Conservation (phyloP, 208 protist species). For the Zelonia costaricensis region DNA sequence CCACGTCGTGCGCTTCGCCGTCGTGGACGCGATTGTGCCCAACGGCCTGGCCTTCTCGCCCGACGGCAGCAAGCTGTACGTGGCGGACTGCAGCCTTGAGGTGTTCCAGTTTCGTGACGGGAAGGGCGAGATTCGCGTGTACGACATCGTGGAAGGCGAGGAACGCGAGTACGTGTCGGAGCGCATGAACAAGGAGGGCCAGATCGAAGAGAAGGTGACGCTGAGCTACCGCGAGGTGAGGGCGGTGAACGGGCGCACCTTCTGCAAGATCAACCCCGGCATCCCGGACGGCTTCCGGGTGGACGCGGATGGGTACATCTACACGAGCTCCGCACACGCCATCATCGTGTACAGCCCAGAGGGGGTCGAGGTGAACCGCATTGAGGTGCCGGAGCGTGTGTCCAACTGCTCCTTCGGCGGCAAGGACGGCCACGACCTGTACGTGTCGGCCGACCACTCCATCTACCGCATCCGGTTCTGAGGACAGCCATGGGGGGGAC, state of each 20-base stretch:
- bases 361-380: slow-evolving; percentile 30
- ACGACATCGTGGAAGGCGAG: slow-evolving; percentile 25
- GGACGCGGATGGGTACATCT: slow-evolving; percentile 31
- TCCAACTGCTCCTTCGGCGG: slow-evolving; percentile 36
- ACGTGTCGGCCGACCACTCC: slow-evolving; percentile 21
- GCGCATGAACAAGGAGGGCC: slow-evolving; percentile 26
- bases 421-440: slow-evolving; percentile 23
- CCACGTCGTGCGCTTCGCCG: slow-evolving; percentile 13
- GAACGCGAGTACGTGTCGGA: slow-evolving; percentile 19
- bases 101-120: slow-evolving; percentile 19
- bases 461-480: slow-evolving; percentile 32
- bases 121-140: slow-evolving; percentile 17
- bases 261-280: slow-evolving; percentile 23
- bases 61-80: slow-evolving; percentile 29
- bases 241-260: slow-evolving; percentile 25
- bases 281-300: slow-evolving; percentile 34
- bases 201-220: slow-evolving; percentile 18
- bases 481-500: not conserved
- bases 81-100: slow-evolving; percentile 25
- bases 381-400: slow-evolving; percentile 20
- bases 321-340: slow-evolving; percentile 27
- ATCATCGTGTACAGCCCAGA: slow-evolving; percentile 25
- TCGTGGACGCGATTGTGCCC: slow-evolving; percentile 15
- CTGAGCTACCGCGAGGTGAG: slow-evolving; percentile 21
- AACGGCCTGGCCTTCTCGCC: slow-evolving; percentile 36